Percentiles rank a stretch among this genome's conserved stretches.
Evolutionary conservation across 2,329 filamentous ascomycete species (phyloP).

Genomic region (Penicillium corylophilum): DNA sequence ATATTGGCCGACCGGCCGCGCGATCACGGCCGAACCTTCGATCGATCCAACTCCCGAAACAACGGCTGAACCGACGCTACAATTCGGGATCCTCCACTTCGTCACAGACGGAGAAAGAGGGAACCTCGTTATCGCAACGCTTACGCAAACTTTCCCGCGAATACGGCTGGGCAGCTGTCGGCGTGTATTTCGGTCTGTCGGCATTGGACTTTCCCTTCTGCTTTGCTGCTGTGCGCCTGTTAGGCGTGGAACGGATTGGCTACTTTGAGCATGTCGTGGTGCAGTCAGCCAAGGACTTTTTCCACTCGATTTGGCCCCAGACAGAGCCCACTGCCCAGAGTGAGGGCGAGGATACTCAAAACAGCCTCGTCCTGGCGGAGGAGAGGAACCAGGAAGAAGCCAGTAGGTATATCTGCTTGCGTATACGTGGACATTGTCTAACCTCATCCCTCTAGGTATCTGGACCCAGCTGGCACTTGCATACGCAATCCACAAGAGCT

Average conservation of each 20-base stretch:
- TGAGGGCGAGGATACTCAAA: conserved; percentile 20
- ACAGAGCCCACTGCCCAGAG: neutral
- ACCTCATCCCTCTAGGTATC: conserved; percentile 49
- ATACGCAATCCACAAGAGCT: conserved; percentile 96
- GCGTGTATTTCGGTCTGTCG: conserved; percentile 82
- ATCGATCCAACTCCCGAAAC: conserved; percentile 6
- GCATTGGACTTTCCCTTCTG: conserved; percentile 93
- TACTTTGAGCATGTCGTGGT: conserved; percentile 48
- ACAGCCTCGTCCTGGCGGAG: conserved; percentile 60
- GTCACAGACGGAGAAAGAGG: conserved; percentile 21
- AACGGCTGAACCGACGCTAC: conserved; percentile 22
- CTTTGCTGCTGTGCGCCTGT: conserved; percentile 77
- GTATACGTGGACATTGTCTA: conserved; percentile 1
- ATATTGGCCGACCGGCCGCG: neutral
- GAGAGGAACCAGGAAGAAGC: conserved; percentile 63
- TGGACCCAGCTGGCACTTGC: conserved; percentile 89
- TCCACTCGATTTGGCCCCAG: conserved; percentile 40
- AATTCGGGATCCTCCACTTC: conserved; percentile 26
- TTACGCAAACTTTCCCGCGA: conserved; percentile 83
- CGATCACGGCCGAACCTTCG: neutral
- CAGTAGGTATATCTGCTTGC: conserved; percentile 59
- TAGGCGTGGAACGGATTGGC: conserved; percentile 85
- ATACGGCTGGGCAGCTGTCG: conserved; percentile 90
- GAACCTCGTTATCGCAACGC: conserved; percentile 63
- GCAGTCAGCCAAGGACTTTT: conserved; percentile 34